These are phyloP conservation scores for Henckelia pumila DNA, from an alignment of 257 asterid species.

Conservation along the genomic window DNA sequence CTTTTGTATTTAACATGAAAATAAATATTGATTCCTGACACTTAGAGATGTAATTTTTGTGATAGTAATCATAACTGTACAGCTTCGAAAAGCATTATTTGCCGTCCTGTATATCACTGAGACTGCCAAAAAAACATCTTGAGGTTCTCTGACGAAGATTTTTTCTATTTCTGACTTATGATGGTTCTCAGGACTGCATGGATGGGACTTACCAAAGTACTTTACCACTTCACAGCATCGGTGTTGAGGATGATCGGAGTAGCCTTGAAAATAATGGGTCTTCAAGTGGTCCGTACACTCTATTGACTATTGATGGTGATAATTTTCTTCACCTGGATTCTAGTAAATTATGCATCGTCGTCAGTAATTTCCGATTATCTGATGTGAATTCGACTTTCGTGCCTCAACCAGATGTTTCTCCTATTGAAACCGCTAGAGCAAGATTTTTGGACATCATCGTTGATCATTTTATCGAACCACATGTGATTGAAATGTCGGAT, in stretches of 20 bases:
- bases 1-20: not conserved
- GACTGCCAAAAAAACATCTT: not conserved
- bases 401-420: slow-evolving; percentile 66
- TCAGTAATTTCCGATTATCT: slow-evolving; percentile 21
- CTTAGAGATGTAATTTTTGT: not conserved
- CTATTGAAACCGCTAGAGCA: slow-evolving; percentile 93
- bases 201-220: slow-evolving; percentile 71
- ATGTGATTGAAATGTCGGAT: slow-evolving; percentile 62
- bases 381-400: slow-evolving; percentile 30
- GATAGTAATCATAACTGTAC: not conserved
- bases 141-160: slow-evolving; percentile 13
- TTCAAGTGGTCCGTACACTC: slow-evolving; percentile 56
- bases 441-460: slow-evolving; percentile 82
- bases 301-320: slow-evolving; percentile 74
- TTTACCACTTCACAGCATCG: slow-evolving; percentile 67
- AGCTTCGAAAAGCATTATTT: slow-evolving; percentile 13
- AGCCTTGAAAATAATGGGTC: slow-evolving; percentile 76
- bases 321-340: slow-evolving; percentile 9
- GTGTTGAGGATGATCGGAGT: slow-evolving; percentile 77
- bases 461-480: slow-evolving; percentile 67
- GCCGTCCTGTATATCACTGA: not conserved
- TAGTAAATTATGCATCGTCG: slow-evolving; percentile 4
- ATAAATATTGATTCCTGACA: not conserved
- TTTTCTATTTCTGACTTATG: not conserved
- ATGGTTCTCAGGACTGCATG: slow-evolving; percentile 66